Evolutionary conservation across 2,329 filamentous ascomycete species (phyloP), one percentile per base, ranked within the genome.

Genomic region (Aphanocladium album): DNA sequence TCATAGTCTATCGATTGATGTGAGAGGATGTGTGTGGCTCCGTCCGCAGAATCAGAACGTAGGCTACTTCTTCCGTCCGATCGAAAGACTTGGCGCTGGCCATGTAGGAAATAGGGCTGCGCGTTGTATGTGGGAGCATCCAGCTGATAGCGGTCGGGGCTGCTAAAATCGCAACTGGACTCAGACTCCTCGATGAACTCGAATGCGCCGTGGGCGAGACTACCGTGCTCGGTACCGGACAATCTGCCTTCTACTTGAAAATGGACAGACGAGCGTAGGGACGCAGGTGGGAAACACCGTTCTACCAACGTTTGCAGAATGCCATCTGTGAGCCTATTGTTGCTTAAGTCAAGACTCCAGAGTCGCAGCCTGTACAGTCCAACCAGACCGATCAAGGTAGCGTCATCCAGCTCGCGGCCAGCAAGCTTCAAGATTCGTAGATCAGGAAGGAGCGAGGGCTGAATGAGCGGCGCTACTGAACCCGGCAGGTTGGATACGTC

Each of bases 331-430:
- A 87, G 67, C 12, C 73, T 75, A 64, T 87, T 88, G 6, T 76
- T 57, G 41, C 76, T 73, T 0, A 87, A 54, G 63, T 87, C 83
- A 5, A 87, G 67, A 64, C 83, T 84, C 83, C 84, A 87, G 12
- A 87, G 68, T 30, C 74, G 77, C 12, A 5, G 68, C 63, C 61
- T 67, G 64, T 67, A 81, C 65, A 45, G 78, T 63, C 3, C 68
- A 46, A 63, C 45, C 0, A 70, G 60, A 2, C 75, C 70, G 2
- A 72, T 69, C 3, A 73, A 60, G 2, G 62, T 64, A 1, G 60
- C 58, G 60, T 82, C 76, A 23, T 79, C 77, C 23, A 86, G 65
- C 61, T 80, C 77, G 23, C 80, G 75, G 2, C 76, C 73, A 51
- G 74, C 72, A 0, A 79, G 70, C 65, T 84, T 86, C 27, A 87